Conservation (phyloP, 768 basidiomycete species). For the Rhizopogon vulgaris region DNA sequence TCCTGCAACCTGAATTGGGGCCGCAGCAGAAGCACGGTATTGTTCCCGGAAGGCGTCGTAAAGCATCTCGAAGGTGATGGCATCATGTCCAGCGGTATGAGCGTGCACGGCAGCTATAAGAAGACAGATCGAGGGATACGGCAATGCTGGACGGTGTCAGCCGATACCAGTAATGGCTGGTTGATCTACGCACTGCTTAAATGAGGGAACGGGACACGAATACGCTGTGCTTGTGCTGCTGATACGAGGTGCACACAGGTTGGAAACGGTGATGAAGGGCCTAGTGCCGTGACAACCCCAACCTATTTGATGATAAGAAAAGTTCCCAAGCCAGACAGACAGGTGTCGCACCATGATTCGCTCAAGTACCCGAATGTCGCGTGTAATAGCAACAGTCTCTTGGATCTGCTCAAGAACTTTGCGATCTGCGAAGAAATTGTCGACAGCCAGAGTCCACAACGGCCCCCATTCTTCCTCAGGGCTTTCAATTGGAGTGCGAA, state of each 20-base stretch:
- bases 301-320: constrained; percentile 30
- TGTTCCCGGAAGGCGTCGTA: constrained; percentile 74
- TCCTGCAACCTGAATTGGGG: constrained; percentile 70
- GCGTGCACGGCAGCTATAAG: constrained; percentile 82
- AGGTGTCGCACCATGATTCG: constrained; percentile 52
- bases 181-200: constrained; percentile 42
- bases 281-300: constrained; percentile 38
- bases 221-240: constrained; percentile 47
- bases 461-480: constrained; percentile 49
- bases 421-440: constrained; percentile 48
- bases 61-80: constrained; percentile 90
- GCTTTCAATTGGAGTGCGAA: constrained; percentile 28
- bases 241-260: constrained; percentile 36
- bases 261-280: constrained; percentile 48
- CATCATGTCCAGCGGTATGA: constrained; percentile 66
- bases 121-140: constrained; percentile 77
- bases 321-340: neutral
- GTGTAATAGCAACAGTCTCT: constrained; percentile 56
- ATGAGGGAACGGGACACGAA: constrained; percentile 45
- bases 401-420: constrained; percentile 39
- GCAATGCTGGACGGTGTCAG: constrained; percentile 40
- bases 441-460: constrained; percentile 54
- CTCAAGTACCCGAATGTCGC: constrained; percentile 52
- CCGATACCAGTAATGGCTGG: neutral
- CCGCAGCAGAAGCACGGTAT: constrained; percentile 62